A percentile compares a stretch with the other conserved stretches of the same genome.
Conservation (phyloP, 208 protist species). For the Leishmania lainsoni region DNA sequence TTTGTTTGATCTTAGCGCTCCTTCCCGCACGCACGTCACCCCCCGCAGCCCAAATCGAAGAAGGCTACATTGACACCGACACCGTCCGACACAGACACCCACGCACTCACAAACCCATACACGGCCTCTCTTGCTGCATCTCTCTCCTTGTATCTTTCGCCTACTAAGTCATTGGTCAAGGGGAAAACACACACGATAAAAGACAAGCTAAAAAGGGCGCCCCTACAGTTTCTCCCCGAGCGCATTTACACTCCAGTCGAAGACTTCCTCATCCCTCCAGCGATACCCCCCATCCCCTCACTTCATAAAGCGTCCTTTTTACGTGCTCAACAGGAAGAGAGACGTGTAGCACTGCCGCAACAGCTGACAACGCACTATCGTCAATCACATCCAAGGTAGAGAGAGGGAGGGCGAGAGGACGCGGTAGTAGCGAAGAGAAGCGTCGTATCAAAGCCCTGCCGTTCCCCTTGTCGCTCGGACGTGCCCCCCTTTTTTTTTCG, state of each 20-base stretch:
- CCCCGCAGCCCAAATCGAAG: not conserved
- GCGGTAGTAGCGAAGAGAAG: no score
- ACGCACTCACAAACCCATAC: not conserved
- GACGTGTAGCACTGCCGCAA: not conserved
- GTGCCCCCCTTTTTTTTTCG: no score
- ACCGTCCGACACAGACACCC: no score
- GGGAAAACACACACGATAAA: not conserved
- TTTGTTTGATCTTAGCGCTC: not conserved
- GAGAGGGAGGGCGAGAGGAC: no score
- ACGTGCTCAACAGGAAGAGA: not conserved
- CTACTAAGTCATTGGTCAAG: not conserved
- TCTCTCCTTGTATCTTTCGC: not conserved
- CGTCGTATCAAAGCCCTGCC: no score
- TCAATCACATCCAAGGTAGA: not conserved
- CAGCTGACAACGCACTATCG: not conserved
- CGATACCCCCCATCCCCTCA: not conserved
- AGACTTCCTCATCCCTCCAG: not conserved
- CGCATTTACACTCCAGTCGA: no score
- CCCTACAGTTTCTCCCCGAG: no score
- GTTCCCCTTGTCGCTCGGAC: no score
- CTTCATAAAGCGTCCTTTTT: not conserved
- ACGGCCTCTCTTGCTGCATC: not conserved
- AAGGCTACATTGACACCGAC: not conserved
- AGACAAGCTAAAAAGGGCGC: not conserved
- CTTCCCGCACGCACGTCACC: not conserved